Evolutionary conservation across 805 yeast species (phyloP).

Genomic region (Candida namnaoensis): DNA sequence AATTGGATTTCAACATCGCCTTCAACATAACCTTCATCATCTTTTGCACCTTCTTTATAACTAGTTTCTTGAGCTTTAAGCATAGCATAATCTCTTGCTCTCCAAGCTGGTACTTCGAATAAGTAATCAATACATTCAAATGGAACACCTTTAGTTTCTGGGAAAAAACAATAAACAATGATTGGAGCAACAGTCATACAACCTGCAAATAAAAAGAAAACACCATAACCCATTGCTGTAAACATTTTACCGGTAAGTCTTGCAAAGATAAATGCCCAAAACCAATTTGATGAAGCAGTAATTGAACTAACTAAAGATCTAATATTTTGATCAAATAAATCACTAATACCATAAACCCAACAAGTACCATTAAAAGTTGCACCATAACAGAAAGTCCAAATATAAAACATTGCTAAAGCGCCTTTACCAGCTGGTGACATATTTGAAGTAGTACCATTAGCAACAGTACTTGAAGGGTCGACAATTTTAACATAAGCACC

Average conservation of each 20-base stretch:
- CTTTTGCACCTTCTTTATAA: neutral
- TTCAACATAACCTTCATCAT: neutral
- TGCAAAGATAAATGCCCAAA: slow-evolving; percentile 11
- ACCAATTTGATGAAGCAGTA: slow-evolving; percentile 10
- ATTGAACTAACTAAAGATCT: slow-evolving; percentile 5
- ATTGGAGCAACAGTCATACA: slow-evolving; percentile 9
- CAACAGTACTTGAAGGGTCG: too few species aligned
- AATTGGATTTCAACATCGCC: neutral
- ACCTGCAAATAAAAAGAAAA: slow-evolving; percentile 23
- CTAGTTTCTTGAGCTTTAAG: neutral
- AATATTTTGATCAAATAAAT: slow-evolving; percentile 8
- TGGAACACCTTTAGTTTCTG: slow-evolving; percentile 38
- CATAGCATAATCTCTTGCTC: slow-evolving; percentile 2
- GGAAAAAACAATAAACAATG: slow-evolving; percentile 30
- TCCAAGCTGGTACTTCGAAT: slow-evolving; percentile 12
- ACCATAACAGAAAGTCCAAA: slow-evolving; percentile 12
- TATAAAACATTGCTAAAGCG: slow-evolving; percentile 9
- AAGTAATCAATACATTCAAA: slow-evolving; percentile 34
- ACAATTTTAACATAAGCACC: slow-evolving; percentile 9
- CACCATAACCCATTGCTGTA: slow-evolving; percentile 6
- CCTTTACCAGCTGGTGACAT: slow-evolving; percentile 22
- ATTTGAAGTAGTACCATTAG: neutral
- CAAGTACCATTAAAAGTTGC: slow-evolving; percentile 10
- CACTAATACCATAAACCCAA: slow-evolving; percentile 11
- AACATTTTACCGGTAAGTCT: slow-evolving; percentile 10